Evolutionary conservation across 129 eudicot genomes (phyloP), one percentile per base, ranked within the genome.

Genomic region (Flaveria linearis): DNA sequence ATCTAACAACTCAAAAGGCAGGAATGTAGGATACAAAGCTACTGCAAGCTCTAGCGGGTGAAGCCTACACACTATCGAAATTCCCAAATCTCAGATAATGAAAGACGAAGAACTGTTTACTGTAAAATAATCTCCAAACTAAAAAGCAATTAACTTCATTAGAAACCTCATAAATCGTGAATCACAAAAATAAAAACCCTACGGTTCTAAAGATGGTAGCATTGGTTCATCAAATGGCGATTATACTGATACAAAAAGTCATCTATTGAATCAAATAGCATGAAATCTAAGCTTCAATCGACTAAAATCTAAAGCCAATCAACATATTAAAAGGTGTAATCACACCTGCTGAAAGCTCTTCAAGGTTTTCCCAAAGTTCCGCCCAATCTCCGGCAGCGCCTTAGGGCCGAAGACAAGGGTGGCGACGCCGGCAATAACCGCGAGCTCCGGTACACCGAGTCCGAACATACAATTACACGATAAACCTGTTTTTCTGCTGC

Each of bases 391-490:
- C 23, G 97, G 97, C 86, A 92, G 70, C 86, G 88, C 72, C 69
- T 86, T 92, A 41, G 97, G 97, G 17, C 97, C 97, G 62, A 92
- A 92, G 58, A 92, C 89, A 49, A 92, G 93, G 16, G 91, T 88
- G 8, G 92, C 89, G 13, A 92, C 97, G 30, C 97, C 96, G 6
- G 87, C 97, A 22, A 92, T 92, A 15, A 92, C 97, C 12, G 82
- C 97, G 52, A 92, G 83, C 89, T 92, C 97, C 52, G 97, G 97
- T 51, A 92, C 83, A 7, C 97, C 97, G 61, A 92, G 89, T 75
- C 97, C 97, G 74, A 92, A 92, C 78, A 89, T 68, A 58, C 89
- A 84, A 53, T 77, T 85, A 61, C 96, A 89, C 8, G 86, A 79
- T 0, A 92, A 55, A 36, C 87, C 87, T 75, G 62, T 78, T 11